Percentiles rank a stretch among this genome's conserved stretches.
These are phyloP conservation scores for Exophiala lecanii-corni DNA, from an alignment of 2,329 filamentous ascomycete genomes.

Conservation along the genomic window DNA sequence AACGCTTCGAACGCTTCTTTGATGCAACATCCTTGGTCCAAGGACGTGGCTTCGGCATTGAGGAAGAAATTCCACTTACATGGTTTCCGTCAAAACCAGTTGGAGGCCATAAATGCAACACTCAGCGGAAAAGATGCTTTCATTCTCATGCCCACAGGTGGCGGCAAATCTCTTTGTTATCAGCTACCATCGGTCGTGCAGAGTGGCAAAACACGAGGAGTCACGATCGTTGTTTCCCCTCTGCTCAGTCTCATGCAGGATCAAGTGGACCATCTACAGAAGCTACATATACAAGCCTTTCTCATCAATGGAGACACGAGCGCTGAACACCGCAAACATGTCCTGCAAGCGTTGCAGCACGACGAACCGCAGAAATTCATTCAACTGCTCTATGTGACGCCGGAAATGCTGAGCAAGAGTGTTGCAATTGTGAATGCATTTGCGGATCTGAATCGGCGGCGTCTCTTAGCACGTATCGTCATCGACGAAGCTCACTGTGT, in stretches of 20 bases:
- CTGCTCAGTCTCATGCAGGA: slow-evolving; percentile 96
- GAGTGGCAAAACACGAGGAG: slow-evolving; percentile 73
- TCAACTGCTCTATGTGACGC: slow-evolving; percentile 89
- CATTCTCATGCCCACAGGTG: slow-evolving; percentile 95
- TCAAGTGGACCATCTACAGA: slow-evolving; percentile 77
- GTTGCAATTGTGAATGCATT: slow-evolving; percentile 62
- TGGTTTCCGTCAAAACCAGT: slow-evolving; percentile 84
- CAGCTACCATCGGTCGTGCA: slow-evolving; percentile 83
- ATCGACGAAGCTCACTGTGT: slow-evolving; percentile 99
- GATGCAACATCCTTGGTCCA: slow-evolving; percentile 74
- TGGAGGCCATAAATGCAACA: slow-evolving; percentile 94
- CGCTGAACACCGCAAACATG: slow-evolving; percentile 56
- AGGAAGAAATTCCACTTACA: slow-evolving; percentile 78
- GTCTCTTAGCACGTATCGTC: slow-evolving; percentile 80
- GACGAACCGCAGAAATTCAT: slow-evolving; percentile 68
- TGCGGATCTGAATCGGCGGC: slow-evolving; percentile 60
- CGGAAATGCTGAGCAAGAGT: slow-evolving; percentile 92
- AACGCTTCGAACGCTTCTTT: slow-evolving; percentile 30
- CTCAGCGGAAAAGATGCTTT: slow-evolving; percentile 84
- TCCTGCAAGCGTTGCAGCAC: slow-evolving; percentile 62
- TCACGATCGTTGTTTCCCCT: slow-evolving; percentile 93
- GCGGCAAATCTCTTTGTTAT: slow-evolving; percentile 95
- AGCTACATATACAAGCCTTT: slow-evolving; percentile 71
- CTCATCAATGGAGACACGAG: slow-evolving; percentile 75
- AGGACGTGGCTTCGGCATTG: slow-evolving; percentile 74